Evolutionary conservation across 441 rosid species (phyloP).

Genomic region (Eutrema salsugineum): DNA sequence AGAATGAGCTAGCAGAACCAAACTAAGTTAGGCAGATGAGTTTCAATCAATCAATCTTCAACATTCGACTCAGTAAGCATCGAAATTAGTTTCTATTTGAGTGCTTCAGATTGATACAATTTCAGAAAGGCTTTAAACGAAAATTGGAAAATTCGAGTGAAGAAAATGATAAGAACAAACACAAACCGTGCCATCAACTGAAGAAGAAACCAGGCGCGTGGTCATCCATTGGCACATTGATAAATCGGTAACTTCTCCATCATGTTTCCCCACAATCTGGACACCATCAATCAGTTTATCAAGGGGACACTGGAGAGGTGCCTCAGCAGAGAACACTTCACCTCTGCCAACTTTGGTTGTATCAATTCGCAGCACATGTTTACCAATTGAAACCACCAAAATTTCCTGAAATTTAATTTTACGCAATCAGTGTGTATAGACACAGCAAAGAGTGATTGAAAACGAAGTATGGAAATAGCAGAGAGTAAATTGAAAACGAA

Average conservation of each 20-base stretch:
- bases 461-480: neutral
- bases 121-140: neutral
- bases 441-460: neutral
- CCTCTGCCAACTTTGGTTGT: constrained; percentile 63
- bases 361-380: constrained; percentile 61
- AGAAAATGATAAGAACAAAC: constrained; percentile 2
- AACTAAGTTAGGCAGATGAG: no score
- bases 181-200: constrained; percentile 87
- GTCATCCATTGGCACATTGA: constrained; percentile 94
- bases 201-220: constrained; percentile 82
- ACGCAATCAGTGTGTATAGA: constrained; percentile 1
- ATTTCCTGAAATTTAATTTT: constrained; percentile 51
- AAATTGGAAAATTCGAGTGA: neutral
- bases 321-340: constrained; percentile 60
- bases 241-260: constrained; percentile 81
- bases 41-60: no score
- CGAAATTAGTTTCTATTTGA: neutral
- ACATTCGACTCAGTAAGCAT: no score
- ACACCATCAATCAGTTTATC: constrained; percentile 73
- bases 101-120: neutral
- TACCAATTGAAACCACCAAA: constrained; percentile 79
- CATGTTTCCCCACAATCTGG: constrained; percentile 85
- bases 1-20: neutral
- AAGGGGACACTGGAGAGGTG: constrained; percentile 65
- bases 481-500: neutral